Conservation (phyloP, 2,329 filamentous ascomycete genomes). For the Clonostachys sp. region DNA sequence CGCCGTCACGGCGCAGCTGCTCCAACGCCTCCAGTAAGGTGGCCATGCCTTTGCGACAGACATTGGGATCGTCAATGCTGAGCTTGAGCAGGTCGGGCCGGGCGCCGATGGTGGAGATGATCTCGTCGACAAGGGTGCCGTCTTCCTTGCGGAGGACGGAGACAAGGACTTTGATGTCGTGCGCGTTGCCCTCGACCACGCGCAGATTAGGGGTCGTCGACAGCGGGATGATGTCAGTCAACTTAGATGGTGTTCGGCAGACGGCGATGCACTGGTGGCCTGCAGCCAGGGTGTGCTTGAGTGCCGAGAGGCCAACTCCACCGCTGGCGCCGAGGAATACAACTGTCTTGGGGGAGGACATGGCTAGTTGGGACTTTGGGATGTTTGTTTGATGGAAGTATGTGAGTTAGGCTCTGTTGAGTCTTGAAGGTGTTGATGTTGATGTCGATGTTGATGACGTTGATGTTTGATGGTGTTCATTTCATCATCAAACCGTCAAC, state of each 20-base stretch:
- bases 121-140: neutral
- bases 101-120: slow-evolving; percentile 6
- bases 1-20: slow-evolving; percentile 16
- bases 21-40: slow-evolving; percentile 33
- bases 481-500: too few relatives aligned
- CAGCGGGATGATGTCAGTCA: slow-evolving; percentile 27
- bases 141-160: slow-evolving; percentile 22
- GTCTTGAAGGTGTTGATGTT: too few relatives aligned
- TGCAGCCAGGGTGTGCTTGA: slow-evolving; percentile 37
- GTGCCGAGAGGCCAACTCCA: slow-evolving; percentile 40
- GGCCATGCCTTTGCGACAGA: slow-evolving; percentile 39
- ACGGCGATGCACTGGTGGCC: slow-evolving; percentile 42
- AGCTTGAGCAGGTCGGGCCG: slow-evolving; percentile 21
- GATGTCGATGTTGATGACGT: too few relatives aligned
- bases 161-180: slow-evolving; percentile 29
- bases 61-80: slow-evolving; percentile 35
- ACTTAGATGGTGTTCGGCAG: slow-evolving; percentile 43
- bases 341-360: slow-evolving; percentile 23
- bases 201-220: slow-evolving; percentile 27
- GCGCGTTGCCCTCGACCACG: slow-evolving; percentile 42
- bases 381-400: too few relatives aligned
- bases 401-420: too few relatives aligned
- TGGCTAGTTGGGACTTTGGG: too few relatives aligned
- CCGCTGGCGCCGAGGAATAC: slow-evolving; percentile 50
- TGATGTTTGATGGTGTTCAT: too few relatives aligned